Evolutionary conservation across 2,329 filamentous ascomycete genomes (phyloP), one percentile per base, ranked within the genome.

Genomic region (Diaporthe aspalathi): DNA sequence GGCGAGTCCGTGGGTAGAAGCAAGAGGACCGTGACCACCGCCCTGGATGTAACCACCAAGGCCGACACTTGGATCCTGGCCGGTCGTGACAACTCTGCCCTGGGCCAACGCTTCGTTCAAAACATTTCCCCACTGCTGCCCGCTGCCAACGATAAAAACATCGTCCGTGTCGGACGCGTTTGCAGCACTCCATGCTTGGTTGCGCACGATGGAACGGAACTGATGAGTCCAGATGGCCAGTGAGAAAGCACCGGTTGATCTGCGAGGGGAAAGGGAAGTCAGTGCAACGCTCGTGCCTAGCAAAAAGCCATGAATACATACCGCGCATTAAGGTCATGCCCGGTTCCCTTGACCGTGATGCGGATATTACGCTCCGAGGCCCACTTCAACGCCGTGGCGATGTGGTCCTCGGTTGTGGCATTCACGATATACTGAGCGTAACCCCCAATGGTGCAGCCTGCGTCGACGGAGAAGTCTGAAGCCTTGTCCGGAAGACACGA

Each of bases 51-150:
- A 76, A 7, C 78, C 79, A 5, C 79, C 79, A 0, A 74, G 9
- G 5, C 84, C 84, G 9, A 86, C 83, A 3, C 81, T 82, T 6
- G 81, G 77, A 71, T 82, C 83, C 38, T 83, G 79, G 6, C 83
- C 83, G 12, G 80, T 81, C 4, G 85, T 79, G 20, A 84, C 78
- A 20, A 77, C 72, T 8, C 84, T 70, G 67, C 81, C 78, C 54
- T 76, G 67, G 0, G 72, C 60, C 56, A 81, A 68, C 4, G 81
- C 82, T 7, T 76, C 74, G n/a, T 76, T 70, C 67, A 81, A 80
- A 1, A 52, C 62, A n/a, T 35, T 49, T 20, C 62, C 62, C 62
- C 62, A 66, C 7, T 49, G 43, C 45, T 66, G 62, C 3, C 62
- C 62, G 27, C 62, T 66, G 79, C 80, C 43, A 67, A 79, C 83